Conservation (phyloP, 306 rosid species). For the Fagus sylvatica region DNA sequence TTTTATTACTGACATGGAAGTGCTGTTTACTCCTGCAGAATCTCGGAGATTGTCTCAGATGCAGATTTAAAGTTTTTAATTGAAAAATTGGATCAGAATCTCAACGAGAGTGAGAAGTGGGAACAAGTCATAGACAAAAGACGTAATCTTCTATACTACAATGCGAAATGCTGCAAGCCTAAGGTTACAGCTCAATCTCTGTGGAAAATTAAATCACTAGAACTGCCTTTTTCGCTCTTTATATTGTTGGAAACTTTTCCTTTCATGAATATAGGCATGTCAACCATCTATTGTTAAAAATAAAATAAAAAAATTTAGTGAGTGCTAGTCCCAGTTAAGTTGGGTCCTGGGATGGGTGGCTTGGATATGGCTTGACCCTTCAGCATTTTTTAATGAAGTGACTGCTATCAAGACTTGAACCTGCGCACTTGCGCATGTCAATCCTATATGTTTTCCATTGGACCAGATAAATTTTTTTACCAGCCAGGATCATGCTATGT, state of each 20-base stretch:
- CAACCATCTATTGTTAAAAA: too few relatives aligned
- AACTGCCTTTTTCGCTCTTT: neutral
- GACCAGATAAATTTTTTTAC: too few relatives aligned
- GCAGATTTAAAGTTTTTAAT: constrained; percentile 70
- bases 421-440: too few relatives aligned
- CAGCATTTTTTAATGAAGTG: too few relatives aligned
- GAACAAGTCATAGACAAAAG: constrained; percentile 71
- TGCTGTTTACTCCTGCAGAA: constrained; percentile 53
- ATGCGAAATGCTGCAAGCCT: constrained; percentile 80
- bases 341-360: too few relatives aligned
- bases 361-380: too few relatives aligned
- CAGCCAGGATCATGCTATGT: too few relatives aligned
- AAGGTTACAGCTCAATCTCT: constrained; percentile 47
- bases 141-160: constrained; percentile 55
- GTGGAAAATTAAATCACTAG: neutral
- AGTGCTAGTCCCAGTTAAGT: too few relatives aligned
- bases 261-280: too few relatives aligned
- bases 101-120: constrained; percentile 58
- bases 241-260: neutral
- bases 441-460: too few relatives aligned
- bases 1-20: constrained; percentile 27
- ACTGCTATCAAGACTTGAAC: too few relatives aligned
- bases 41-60: constrained; percentile 53
- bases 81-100: constrained; percentile 60
- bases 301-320: too few relatives aligned